Evolutionary conservation across 805 yeast species (phyloP).

Genomic region (Monosporozyma siamensis): DNA sequence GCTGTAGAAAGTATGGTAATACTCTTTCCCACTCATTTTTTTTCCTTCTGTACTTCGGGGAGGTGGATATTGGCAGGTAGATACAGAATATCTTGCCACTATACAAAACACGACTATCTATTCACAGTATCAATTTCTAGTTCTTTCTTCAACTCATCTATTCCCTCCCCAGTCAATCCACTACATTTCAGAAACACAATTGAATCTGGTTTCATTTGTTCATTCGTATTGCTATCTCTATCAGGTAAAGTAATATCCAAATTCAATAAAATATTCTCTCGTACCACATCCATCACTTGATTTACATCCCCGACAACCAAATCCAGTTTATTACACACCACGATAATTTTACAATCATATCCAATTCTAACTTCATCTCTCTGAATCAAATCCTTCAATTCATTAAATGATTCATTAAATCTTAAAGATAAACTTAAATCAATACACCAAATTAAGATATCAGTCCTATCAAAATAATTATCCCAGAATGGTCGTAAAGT

Average conservation of each 20-base stretch:
- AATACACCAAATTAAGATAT: constrained; percentile 77
- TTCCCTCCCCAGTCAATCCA: constrained; percentile 18
- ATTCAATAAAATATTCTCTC: not conserved
- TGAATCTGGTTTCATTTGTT: not conserved
- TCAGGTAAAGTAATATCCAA: not conserved
- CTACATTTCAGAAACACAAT: constrained; percentile 14
- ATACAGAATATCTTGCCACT: too few relatives aligned
- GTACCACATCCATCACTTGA: not conserved
- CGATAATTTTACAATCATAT: constrained; percentile 42
- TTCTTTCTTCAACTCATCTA: constrained; percentile 6
- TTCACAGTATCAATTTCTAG: not conserved
- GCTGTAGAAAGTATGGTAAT: too few relatives aligned
- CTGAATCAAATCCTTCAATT: constrained; percentile 49
- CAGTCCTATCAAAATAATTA: constrained; percentile 79
- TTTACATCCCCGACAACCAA: constrained; percentile 28
- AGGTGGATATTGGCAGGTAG: too few relatives aligned
- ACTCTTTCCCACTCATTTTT: too few relatives aligned
- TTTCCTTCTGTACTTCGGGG: too few relatives aligned
- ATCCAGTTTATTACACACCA: constrained; percentile 72
- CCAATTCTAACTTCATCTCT: constrained; percentile 52
- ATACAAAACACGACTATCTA: too few relatives aligned
- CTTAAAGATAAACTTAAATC: constrained; percentile 55
- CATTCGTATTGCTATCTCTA: not conserved
- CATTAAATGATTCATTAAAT: constrained; percentile 53
- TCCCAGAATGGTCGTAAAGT: constrained; percentile 85